phyloP scores from a whole-genome alignment of 441 rosid species.

The Corymbia citriodora region DNA sequence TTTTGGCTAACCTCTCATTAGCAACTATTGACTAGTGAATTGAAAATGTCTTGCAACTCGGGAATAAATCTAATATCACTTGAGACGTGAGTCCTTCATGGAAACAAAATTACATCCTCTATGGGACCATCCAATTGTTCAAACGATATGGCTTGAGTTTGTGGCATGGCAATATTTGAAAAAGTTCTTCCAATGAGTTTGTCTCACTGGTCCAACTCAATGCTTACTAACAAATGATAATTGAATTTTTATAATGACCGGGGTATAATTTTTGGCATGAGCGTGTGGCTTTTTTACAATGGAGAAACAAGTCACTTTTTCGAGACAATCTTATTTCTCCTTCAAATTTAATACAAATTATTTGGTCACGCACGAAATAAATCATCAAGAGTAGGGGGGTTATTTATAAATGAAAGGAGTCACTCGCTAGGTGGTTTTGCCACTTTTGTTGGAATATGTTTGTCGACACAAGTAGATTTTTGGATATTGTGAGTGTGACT shows the following conservation, averaged over 20 bases:
- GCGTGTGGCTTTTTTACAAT: not conserved
- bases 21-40: not conserved
- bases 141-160: not conserved
- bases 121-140: not conserved
- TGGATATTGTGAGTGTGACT: not conserved
- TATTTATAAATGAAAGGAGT: not conserved
- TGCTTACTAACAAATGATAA: fast-evolving
- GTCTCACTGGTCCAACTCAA: not conserved
- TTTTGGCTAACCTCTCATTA: not conserved
- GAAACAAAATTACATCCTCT: not conserved
- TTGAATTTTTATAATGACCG: not conserved
- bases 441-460: not conserved
- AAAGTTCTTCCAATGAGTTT: not conserved
- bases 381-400: not conserved
- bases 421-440: not conserved
- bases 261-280: not conserved
- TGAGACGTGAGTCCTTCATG: not conserved
- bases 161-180: not conserved
- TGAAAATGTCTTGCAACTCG: not conserved
- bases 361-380: not conserved
- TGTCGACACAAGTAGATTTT: not conserved
- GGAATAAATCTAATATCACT: not conserved
- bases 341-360: not conserved
- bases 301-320: not conserved
- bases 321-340: not conserved